These are phyloP conservation scores for Parascedosporium putredinis DNA, from an alignment of 2,329 filamentous ascomycete genomes.

Conservation along the genomic window DNA sequence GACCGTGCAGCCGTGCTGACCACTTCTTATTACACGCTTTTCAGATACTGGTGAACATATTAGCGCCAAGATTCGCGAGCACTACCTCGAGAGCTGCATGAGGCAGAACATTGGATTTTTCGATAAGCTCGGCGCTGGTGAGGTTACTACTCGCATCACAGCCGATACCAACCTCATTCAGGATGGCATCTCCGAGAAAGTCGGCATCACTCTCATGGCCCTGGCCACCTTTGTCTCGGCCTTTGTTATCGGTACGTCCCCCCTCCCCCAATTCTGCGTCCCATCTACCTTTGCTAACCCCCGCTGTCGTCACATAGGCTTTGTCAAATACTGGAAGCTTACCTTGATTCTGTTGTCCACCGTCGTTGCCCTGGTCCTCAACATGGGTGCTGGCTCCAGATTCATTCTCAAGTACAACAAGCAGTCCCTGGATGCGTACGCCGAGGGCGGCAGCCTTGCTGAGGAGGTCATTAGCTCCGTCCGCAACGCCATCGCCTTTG, in stretches of 20 bases:
- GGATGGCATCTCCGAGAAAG: conserved; percentile 86
- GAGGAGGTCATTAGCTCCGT: conserved; percentile 94
- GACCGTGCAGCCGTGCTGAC: not conserved
- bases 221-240: conserved; percentile 76
- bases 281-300: no score
- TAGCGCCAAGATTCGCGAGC: conserved; percentile 65
- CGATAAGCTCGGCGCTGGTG: conserved; percentile 84
- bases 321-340: conserved; percentile 85
- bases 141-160: conserved; percentile 89
- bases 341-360: conserved; percentile 79
- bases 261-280: not conserved
- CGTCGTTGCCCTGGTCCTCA: conserved; percentile 65
- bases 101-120: conserved; percentile 87
- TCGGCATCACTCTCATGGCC: conserved; percentile 66
- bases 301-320: no score
- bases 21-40: no score
- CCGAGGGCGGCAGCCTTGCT: conserved; percentile 73
- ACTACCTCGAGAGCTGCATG: conserved; percentile 76
- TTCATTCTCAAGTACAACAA: conserved; percentile 79
- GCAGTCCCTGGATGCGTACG: conserved; percentile 67
- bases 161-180: conserved; percentile 90
- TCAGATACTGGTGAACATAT: conserved; percentile 63
- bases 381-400: conserved; percentile 62
- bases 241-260: conserved; percentile 57
- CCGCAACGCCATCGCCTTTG: conserved; percentile 84